These are phyloP conservation scores for Acanthamoeba castellanii DNA, from an alignment of 208 protist genomes.

Conservation along the genomic window DNA sequence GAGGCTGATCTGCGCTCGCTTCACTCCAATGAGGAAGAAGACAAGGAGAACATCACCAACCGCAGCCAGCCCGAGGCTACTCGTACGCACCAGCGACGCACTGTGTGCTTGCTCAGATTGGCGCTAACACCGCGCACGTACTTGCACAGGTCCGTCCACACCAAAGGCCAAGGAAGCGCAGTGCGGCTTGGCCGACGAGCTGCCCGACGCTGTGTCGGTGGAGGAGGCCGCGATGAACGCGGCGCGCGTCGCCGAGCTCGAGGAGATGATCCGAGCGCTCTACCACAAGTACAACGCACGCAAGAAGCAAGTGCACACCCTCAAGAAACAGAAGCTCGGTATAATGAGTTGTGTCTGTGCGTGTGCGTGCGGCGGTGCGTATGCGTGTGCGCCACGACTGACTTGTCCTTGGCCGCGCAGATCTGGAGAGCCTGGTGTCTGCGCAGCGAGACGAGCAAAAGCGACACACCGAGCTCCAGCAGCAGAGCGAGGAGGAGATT, in stretches of 20 bases:
- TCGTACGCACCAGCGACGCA: not conserved
- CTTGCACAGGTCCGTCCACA: not conserved
- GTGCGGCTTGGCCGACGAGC: not conserved
- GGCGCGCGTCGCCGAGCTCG: constrained; percentile 23
- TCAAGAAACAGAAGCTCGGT: constrained; percentile 64
- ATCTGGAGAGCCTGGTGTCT: constrained; percentile 16
- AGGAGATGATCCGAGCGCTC: not conserved
- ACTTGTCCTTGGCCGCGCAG: not conserved
- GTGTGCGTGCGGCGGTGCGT: not conserved
- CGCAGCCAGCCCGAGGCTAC: not conserved
- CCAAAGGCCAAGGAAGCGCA: constrained; percentile 36
- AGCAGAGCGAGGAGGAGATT: not conserved
- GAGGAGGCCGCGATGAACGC: not conserved
- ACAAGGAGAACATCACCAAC: constrained; percentile 15
- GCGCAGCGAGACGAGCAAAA: constrained; percentile 41
- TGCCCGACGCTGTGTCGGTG: not conserved
- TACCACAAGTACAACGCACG: constrained; percentile 21
- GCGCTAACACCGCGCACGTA: not conserved
- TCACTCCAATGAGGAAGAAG: not conserved
- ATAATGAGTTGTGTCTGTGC: not conserved
- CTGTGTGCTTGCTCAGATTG: not conserved
- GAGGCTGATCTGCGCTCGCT: constrained; percentile 18
- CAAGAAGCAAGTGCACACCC: constrained; percentile 3
- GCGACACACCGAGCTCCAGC: not conserved
- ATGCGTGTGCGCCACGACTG: not conserved